phyloP scores from a whole-genome alignment of 441 rosid species.

The Macaranga tanarius region DNA sequence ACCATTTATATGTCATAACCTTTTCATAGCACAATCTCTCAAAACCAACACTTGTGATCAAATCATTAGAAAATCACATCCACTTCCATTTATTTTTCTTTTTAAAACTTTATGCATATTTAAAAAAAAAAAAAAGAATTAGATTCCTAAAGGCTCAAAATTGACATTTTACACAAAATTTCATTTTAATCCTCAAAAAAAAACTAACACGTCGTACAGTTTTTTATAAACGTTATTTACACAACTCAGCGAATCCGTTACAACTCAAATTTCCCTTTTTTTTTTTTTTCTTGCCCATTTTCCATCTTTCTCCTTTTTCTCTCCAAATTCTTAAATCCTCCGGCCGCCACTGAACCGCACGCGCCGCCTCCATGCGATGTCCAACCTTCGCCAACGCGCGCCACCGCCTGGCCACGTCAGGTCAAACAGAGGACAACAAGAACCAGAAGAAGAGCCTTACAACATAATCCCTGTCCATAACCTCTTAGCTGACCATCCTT shows the following conservation, averaged over 20 bases:
- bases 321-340: neutral
- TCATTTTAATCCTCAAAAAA: no score
- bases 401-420: slow-evolving; percentile 14
- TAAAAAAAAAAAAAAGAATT: neutral
- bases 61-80: no score
- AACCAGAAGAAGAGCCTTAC: slow-evolving; percentile 46
- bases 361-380: slow-evolving; percentile 36
- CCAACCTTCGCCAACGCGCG: slow-evolving; percentile 41
- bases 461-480: slow-evolving; percentile 82
- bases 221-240: no score
- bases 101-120: no score
- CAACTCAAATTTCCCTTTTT: no score
- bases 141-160: neutral
- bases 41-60: no score
- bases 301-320: neutral
- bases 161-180: neutral
- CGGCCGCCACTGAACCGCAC: neutral
- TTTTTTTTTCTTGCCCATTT: neutral
- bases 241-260: no score
- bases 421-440: slow-evolving; percentile 16
- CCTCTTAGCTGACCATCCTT: slow-evolving; percentile 86
- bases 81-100: no score
- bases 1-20: no score
- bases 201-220: no score
- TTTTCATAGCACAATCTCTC: no score